Evolutionary conservation across 148 eudicot genomes (phyloP), one percentile per base, ranked within the genome.

Genomic region (Simmondsia chinensis): DNA sequence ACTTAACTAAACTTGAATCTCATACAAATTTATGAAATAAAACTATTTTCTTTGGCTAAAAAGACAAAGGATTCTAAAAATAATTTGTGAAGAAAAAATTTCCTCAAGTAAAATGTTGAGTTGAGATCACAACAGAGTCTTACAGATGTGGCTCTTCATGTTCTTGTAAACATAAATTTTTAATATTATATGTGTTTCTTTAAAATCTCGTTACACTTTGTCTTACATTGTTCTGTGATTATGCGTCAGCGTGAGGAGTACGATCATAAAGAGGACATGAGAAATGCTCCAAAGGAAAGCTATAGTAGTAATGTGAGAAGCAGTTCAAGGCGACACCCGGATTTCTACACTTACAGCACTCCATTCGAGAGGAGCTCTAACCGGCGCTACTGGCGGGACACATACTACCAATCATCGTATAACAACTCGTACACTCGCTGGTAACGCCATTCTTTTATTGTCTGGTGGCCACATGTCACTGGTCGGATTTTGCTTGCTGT

Each of bases 201-300:
- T 29, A 17, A 51, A 14, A 34, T 18, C 8, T 18, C 11, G 12
- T 11, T 41, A 20, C 9, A 6, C 20, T 20, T 23, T n/a, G 0
- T 20, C 12, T 14, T 45, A 13, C 23, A 32, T 9, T 0, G 8
- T 7, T 10, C 6, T 17, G 16, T 42, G 2, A 21, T 53, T 20
- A 18, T 4, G n/a, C 33, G 56, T 59, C 89, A 88, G 96, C 74
- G 96, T 2, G 70, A 76, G 23, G 76, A 72, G 56, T 88, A 88
- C 56, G 85, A 88, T 63, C 62, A 55, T 40, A 74, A 63, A 50
- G 94, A 83, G 64, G 96, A 75, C 28, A 41, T 73, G 61, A 80
- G 87, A 52, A 71, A 75, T 48, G 50, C 56, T 6, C 35, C 48
- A 13, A 65, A 73, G 48, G 80, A 68, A 33, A 60, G 63, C 59